phyloP scores from a whole-genome alignment of 2,329 filamentous ascomycete species.

The Cytospora piceae region DNA sequence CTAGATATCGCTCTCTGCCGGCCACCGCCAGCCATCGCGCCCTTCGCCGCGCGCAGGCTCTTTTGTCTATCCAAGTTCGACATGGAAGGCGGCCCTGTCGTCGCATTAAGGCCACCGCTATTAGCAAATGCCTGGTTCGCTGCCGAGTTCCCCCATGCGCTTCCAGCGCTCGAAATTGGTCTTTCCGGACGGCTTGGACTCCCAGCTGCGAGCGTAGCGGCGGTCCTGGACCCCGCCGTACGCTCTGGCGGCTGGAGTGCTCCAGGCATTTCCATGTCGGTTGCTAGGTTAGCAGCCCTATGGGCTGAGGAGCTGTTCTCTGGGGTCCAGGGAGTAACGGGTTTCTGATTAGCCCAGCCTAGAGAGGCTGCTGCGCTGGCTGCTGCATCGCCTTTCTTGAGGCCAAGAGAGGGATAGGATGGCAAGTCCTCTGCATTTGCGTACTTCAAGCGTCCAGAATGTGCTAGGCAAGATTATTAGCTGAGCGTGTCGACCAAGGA shows the following conservation, averaged over 20 bases:
- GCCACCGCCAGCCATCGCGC: constrained; percentile 64
- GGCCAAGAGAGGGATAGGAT: constrained; percentile 70
- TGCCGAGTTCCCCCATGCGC: constrained; percentile 66
- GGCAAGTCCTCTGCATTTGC: constrained; percentile 74
- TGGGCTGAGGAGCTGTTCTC: constrained; percentile 61
- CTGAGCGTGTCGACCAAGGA: background rate
- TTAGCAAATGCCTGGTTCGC: constrained; percentile 57
- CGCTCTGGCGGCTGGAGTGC: constrained; percentile 62
- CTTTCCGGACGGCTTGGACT: constrained; percentile 54
- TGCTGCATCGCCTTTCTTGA: constrained; percentile 60
- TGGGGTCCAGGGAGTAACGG: constrained; percentile 68
- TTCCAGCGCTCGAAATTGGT: constrained; percentile 27
- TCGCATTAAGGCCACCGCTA: constrained; percentile 43
- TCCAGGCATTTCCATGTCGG: constrained; percentile 40
- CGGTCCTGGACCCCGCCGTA: constrained; percentile 51
- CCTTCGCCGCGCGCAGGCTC: constrained; percentile 76
- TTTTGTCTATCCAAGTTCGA: constrained; percentile 57
- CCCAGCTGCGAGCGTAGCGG: constrained; percentile 48
- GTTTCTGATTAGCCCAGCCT: constrained; percentile 61
- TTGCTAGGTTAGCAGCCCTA: constrained; percentile 39
- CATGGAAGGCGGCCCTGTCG: constrained; percentile 37
- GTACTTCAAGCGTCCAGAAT: constrained; percentile 63
- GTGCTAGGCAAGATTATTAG: constrained; percentile 29
- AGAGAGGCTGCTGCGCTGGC: constrained; percentile 75
- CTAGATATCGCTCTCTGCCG: constrained; percentile 68